A percentile compares a stretch with the other conserved stretches of the same genome.
Evolutionary conservation across 2,329 filamentous ascomycete species (phyloP).

Genomic region (Beauveria asiatica): DNA sequence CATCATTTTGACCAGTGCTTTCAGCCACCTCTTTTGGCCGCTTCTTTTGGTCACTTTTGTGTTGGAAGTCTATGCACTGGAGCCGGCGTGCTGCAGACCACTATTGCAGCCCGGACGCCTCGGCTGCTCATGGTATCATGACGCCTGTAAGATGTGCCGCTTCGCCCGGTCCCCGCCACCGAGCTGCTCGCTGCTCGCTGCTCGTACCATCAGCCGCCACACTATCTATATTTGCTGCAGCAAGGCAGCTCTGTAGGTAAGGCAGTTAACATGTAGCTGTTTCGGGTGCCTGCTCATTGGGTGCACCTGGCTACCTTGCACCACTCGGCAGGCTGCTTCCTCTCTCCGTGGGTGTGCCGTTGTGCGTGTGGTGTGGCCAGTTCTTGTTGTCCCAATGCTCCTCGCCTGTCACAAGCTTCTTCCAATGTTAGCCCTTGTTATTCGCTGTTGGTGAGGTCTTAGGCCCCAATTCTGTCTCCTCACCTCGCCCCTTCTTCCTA

Average conservation of each 20-base stretch:
- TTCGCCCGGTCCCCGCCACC: not conserved
- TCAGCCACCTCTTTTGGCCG: not conserved
- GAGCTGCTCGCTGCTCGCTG: not conserved
- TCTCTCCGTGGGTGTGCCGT: not conserved
- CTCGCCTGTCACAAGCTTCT: not conserved
- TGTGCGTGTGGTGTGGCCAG: not conserved
- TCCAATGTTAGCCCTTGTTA: not conserved
- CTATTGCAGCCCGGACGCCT: not conserved
- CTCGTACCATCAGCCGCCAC: not conserved
- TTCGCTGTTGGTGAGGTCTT: not conserved
- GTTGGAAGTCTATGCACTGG: not conserved
- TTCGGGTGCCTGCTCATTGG: not conserved
- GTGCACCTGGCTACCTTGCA: too few species aligned
- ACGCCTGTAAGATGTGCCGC: not conserved
- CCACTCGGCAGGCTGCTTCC: not conserved
- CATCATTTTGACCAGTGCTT: not conserved
- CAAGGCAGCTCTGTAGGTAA: not conserved
- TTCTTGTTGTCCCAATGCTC: not conserved
- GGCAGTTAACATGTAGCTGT: not conserved
- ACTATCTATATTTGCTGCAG: not conserved
- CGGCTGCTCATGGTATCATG: not conserved
- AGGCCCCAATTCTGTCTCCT: not conserved
- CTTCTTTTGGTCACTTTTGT: not conserved
- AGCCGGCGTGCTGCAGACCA: not conserved
- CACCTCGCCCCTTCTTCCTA: not conserved